These are phyloP conservation scores for Dioszegia crocea DNA, from an alignment of 768 basidiomycete species.

Conservation along the genomic window DNA sequence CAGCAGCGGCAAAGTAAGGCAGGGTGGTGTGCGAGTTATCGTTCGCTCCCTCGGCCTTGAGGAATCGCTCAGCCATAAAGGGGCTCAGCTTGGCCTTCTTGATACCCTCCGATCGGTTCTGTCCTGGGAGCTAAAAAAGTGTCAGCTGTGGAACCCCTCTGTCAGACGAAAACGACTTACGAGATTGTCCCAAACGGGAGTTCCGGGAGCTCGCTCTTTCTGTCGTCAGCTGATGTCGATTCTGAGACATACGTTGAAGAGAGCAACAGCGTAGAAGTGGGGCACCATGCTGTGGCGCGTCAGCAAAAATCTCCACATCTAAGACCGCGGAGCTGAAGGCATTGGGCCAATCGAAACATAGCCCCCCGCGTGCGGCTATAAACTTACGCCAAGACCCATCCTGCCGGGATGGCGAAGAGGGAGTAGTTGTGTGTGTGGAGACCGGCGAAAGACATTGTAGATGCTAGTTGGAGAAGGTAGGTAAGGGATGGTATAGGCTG, in stretches of 20 bases:
- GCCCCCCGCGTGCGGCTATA: too few relatives aligned
- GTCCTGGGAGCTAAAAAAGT: neutral
- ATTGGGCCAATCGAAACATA: too few relatives aligned
- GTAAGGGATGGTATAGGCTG: neutral
- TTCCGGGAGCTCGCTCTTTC: conserved; percentile 22
- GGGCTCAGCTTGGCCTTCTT: conserved; percentile 31
- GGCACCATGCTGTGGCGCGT: conserved; percentile 20
- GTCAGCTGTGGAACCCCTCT: neutral
- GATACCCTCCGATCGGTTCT: conserved; percentile 8
- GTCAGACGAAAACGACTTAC: conserved; percentile 11
- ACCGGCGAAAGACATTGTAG: conserved; percentile 18
- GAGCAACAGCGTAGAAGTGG: conserved; percentile 35
- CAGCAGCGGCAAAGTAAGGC: conserved; percentile 30
- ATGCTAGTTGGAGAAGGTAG: neutral
- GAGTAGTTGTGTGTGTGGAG: conserved; percentile 29
- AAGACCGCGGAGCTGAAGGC: neutral
- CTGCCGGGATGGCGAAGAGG: conserved; percentile 38
- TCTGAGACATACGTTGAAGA: conserved; percentile 14
- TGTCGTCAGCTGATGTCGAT: neutral
- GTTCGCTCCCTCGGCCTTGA: conserved; percentile 39
- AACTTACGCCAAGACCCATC: conserved; percentile 29
- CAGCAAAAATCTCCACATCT: neutral
- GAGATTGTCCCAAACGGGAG: conserved; percentile 25
- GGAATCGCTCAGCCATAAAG: conserved; percentile 14
- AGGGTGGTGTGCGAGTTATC: conserved; percentile 33